phyloP scores from a whole-genome alignment of 2,329 filamentous ascomycete genomes.

The Magnaporthiopsis rhizophila region DNA sequence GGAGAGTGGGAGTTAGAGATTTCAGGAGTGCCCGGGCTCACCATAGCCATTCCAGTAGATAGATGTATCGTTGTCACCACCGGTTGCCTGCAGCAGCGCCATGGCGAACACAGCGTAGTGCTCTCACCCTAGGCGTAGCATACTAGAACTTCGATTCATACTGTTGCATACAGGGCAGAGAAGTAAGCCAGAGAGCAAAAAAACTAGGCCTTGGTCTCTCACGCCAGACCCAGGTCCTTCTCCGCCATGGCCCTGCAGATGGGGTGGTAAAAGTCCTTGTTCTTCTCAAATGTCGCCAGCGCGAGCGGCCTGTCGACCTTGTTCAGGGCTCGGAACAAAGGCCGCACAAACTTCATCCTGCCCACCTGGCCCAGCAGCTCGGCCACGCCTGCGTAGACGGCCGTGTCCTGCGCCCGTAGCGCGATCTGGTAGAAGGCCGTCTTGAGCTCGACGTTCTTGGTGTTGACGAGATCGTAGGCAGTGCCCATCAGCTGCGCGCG shows the following conservation, averaged over 20 bases:
- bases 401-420: slow-evolving; percentile 62
- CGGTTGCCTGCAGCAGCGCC: no score
- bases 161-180: background rate
- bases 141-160: no score
- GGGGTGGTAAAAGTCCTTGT: slow-evolving; percentile 90
- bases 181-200: background rate
- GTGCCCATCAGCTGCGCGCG: slow-evolving; percentile 65
- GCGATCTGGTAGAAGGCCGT: slow-evolving; percentile 74
- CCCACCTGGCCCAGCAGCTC: slow-evolving; percentile 75
- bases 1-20: no score
- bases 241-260: slow-evolving; percentile 82
- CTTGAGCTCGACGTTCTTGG: slow-evolving; percentile 79
- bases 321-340: slow-evolving; percentile 70
- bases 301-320: slow-evolving; percentile 69
- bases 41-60: no score
- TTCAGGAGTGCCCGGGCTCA: no score
- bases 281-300: slow-evolving; percentile 73
- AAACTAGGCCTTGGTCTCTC: slow-evolving; percentile 9
- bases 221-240: slow-evolving; percentile 59
- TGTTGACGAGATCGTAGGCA: slow-evolving; percentile 64
- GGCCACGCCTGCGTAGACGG: slow-evolving; percentile 62
- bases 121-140: no score
- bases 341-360: slow-evolving; percentile 94
- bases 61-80: no score
- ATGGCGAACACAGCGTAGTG: no score